phyloP scores from a whole-genome alignment of 2,329 filamentous ascomycete species.

The Aspergillus alliaceus region DNA sequence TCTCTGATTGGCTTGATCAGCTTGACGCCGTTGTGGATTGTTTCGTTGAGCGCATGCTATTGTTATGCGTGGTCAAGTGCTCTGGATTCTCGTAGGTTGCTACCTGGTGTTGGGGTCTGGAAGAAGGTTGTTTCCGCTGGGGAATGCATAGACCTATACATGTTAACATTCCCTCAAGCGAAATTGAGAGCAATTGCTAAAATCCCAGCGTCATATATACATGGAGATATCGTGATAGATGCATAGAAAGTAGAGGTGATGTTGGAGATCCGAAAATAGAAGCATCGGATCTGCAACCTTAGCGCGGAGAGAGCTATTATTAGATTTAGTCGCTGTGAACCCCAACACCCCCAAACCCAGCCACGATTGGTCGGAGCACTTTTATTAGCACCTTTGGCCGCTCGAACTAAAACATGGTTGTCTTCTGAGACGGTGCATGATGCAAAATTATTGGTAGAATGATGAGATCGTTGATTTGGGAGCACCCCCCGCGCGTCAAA shows the following conservation, averaged over 20 bases:
- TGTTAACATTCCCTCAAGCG: background rate
- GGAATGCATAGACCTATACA: background rate
- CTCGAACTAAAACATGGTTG: background rate
- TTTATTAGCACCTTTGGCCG: background rate
- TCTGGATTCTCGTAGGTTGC: background rate
- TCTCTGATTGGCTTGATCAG: background rate
- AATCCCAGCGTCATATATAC: background rate
- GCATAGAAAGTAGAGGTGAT: conserved; percentile 2
- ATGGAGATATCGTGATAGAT: background rate
- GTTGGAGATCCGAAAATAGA: conserved; percentile 7
- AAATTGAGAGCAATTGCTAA: background rate
- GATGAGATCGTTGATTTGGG: background rate
- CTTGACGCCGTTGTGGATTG: background rate
- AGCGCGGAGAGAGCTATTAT: background rate
- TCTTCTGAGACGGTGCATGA: background rate
- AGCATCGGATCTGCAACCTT: background rate
- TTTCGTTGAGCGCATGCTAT: background rate
- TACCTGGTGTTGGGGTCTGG: background rate
- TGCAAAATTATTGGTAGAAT: background rate
- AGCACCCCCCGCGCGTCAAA: background rate
- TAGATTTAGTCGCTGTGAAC: background rate
- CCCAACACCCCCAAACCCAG: background rate
- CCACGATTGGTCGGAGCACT: background rate
- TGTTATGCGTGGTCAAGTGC: background rate
- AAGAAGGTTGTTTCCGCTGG: background rate